Evolutionary conservation across 352 stramenopile genomes (phyloP), one percentile per base, ranked within the genome.

Genomic region (Globisporangium okanoganense): DNA sequence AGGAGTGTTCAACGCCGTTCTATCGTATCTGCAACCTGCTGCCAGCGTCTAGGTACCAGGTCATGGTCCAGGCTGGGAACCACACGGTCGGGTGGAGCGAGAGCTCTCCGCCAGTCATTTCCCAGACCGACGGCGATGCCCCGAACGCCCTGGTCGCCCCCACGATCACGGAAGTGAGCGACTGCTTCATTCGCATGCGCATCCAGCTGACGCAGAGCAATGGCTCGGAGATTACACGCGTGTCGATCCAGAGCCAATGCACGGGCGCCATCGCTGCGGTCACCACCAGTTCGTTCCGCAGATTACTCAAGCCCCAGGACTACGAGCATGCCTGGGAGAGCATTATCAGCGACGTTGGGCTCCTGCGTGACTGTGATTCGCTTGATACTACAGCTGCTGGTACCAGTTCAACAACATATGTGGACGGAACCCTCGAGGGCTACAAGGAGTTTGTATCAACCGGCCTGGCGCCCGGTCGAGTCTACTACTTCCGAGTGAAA

Each of bases 401-500:
- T 33, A 1, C 10, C 14, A n/a, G n/a, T 35, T n/a, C n/a, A n/a
- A n/a, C n/a, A n/a, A n/a, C n/a, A n/a, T n/a, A 18, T 0, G 5
- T 35, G 31, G 53, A 67, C 35, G 44, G 36, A 6, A 12, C 45
- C 16, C 47, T 67, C 16, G 55, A 56, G n/a, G 53, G 43, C 12
- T 62, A 64, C 48, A 78, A 72, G 36, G 62, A 82, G 31, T 73
- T 79, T 49, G 22, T 58, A 1, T 64, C 75, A 0, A 61, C 49
- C 3, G 76, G 73, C 1, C 60, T 88, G 5, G 16, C 69, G 1
- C 73, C 76, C 1, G 78, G 78, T 3, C 68, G 70, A 5, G 65
- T 85, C 7, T 88, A 88, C 36, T 79, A 77, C 57, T 81, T 84
- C 50, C 73, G 74, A 2, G 44, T 70, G 2, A 79, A 80, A 49